Conservation (phyloP, 768 basidiomycete species). For the Lentinula lateritia region DNA sequence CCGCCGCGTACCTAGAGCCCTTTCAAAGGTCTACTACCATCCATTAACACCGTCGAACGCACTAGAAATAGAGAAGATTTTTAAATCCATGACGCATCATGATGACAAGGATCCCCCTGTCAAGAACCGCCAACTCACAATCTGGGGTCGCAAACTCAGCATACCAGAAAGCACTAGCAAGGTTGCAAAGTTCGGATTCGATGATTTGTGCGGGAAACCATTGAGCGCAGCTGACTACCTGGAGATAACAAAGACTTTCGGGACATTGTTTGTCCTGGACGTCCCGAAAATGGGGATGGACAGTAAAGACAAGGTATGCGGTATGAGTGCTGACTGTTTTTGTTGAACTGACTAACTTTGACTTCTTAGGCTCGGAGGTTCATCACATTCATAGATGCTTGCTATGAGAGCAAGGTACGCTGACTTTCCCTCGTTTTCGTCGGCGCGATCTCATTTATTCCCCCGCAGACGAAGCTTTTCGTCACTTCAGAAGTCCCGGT, state of each 20-base stretch:
- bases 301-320: slow-evolving; percentile 75
- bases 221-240: slow-evolving; percentile 94
- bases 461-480: slow-evolving; percentile 75
- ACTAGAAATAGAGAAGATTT: slow-evolving; percentile 79
- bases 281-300: slow-evolving; percentile 85
- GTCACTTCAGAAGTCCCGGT: slow-evolving; percentile 91
- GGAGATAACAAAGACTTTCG: slow-evolving; percentile 84
- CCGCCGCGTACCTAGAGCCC: slow-evolving; percentile 84
- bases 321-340: neutral
- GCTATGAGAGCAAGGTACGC: slow-evolving; percentile 83
- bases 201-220: slow-evolving; percentile 82
- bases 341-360: neutral
- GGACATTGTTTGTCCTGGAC: slow-evolving; percentile 82
- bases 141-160: slow-evolving; percentile 86
- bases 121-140: slow-evolving; percentile 56
- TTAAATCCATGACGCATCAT: slow-evolving; percentile 56
- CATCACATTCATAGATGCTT: slow-evolving; percentile 97
- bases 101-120: slow-evolving; percentile 53
- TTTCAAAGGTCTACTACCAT: slow-evolving; percentile 91
- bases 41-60: slow-evolving; percentile 65
- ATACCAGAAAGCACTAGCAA: slow-evolving; percentile 77
- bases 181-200: slow-evolving; percentile 83
- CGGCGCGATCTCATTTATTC: neutral
- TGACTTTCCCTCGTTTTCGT: neutral
- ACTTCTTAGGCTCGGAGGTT: slow-evolving; percentile 75